Conservation (phyloP, 2,329 filamentous ascomycete species). For the Pseudocercospora fijiensis region DNA sequence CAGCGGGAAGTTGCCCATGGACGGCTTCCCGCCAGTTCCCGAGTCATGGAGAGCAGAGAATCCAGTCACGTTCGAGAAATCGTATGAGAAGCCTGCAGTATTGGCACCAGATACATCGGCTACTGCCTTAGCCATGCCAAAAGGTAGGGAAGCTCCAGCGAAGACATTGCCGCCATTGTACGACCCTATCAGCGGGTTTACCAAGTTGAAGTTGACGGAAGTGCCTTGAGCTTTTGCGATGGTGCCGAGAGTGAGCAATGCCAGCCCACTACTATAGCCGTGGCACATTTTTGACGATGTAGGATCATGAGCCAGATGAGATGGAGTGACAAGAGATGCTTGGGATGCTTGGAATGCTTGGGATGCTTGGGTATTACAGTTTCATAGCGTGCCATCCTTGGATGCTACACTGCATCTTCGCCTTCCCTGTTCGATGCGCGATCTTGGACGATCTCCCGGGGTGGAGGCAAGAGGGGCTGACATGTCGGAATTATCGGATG, state of each 20-base stretch:
- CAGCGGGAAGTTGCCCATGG: slow-evolving; percentile 27
- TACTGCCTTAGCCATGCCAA: slow-evolving; percentile 49
- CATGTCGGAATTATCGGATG: background rate
- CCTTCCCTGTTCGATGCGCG: slow-evolving; percentile 1
- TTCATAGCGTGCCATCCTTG: background rate
- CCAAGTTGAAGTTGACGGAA: slow-evolving; percentile 29
- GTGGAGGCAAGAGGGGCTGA: background rate
- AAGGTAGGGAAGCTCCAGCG: slow-evolving; percentile 41
- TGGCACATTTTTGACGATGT: background rate
- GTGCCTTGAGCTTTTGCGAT: background rate
- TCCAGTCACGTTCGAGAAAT: slow-evolving; percentile 45
- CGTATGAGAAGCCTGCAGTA: slow-evolving; percentile 56
- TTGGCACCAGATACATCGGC: slow-evolving; percentile 52
- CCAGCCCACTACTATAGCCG: background rate
- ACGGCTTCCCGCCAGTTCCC: slow-evolving; percentile 45
- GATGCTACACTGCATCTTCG: slow-evolving; percentile 3
- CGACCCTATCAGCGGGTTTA: slow-evolving; percentile 47
- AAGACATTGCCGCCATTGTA: slow-evolving; percentile 46
- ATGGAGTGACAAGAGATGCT: background rate
- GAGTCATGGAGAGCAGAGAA: slow-evolving; percentile 52
- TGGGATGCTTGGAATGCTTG: slow-evolving; percentile 2
- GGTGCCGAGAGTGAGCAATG: background rate
- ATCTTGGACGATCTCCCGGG: background rate
- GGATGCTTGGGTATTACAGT: background rate
- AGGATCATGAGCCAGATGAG: background rate